A percentile compares a stretch with the other conserved stretches of the same genome.
Conservation (phyloP, 225 moss, liverwort and hornwort species). For the Pseudoscleropodium purum region DNA sequence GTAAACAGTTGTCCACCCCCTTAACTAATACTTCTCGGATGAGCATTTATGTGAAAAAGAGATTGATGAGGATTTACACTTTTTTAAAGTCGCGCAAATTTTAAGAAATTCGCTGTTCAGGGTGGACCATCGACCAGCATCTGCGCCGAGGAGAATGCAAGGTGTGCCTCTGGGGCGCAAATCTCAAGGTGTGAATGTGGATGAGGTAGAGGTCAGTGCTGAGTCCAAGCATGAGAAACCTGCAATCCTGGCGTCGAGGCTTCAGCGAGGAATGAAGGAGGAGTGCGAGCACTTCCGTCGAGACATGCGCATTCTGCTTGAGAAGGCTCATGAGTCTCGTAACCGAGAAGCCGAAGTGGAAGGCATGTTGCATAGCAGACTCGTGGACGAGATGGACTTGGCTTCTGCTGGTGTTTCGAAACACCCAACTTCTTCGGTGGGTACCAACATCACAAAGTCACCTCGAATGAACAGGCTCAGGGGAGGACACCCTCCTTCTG, state of each 20-base stretch:
- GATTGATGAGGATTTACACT: background rate
- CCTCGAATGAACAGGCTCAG: constrained; percentile 11
- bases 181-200: background rate
- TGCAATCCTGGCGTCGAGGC: background rate
- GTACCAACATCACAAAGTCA: background rate
- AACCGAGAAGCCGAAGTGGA: constrained; percentile 43
- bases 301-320: constrained; percentile 63
- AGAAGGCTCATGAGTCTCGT: constrained; percentile 50
- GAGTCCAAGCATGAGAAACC: constrained; percentile 24
- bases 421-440: background rate
- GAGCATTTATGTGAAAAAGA: background rate
- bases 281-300: constrained; percentile 76
- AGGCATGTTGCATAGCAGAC: constrained; percentile 17
- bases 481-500: constrained; percentile 10
- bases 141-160: constrained; percentile 42
- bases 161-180: constrained; percentile 8
- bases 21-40: background rate
- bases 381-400: constrained; percentile 36
- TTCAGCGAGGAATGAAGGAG: constrained; percentile 46
- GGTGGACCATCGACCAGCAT: constrained; percentile 26
- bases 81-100: background rate
- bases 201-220: background rate
- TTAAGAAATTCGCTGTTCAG: background rate
- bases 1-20: background rate
- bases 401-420: background rate